Base-by-base conservation (phyloP, 2,329 filamentous ascomycete species). In the Trichoderma semiorbis region DNA sequence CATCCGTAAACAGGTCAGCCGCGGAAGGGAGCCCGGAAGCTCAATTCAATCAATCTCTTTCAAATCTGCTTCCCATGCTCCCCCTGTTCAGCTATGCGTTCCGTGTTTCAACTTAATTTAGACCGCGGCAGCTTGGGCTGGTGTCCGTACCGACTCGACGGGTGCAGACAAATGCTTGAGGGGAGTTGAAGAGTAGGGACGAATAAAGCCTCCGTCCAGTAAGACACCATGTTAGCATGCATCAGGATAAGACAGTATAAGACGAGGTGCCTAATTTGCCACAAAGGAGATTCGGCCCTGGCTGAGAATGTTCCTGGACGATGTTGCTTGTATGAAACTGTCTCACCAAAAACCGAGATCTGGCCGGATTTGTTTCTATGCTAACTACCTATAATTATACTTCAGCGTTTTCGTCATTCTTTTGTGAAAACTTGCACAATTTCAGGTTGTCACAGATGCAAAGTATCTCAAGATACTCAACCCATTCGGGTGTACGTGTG, bases 71-170 rank as follows among this genome's bases (percentile, higher is more conserved):
- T 53, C 39, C 57, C 28, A 69, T 53, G 12, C 24, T 24, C 12
- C 57, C 67, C 67, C 67, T 69, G 67, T 62, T 24, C 57, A 69
- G 67, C 67, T 21, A 50, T 69, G 39, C 39, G 28, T 69, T 65
- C 60, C 66, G 61, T 72, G 71, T 70, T 70, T 70, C 58, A 72
- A 67, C 61, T 70, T 70, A 72, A 72, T 67, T 70, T 66, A 30
- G 34, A 66, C 70, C n/a, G n/a, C 70, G 7, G n/a, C 30, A 21
- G 63, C n/a, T 36, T 66, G 14, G 39, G 43, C 39, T 67, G 39
- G 28, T 21, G 39, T 21, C 30, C 43, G 4, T 43, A 10, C 36
- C 32, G n/a, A 18, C 28, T 30, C 28, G 30, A 30, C 18, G 21
- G 14, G 7, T 30, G 30, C 47, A 39, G 28, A 28, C 18, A 36